These are phyloP conservation scores for Hortiboletus campestris DNA, from an alignment of 768 basidiomycete species.

Conservation along the genomic window DNA sequence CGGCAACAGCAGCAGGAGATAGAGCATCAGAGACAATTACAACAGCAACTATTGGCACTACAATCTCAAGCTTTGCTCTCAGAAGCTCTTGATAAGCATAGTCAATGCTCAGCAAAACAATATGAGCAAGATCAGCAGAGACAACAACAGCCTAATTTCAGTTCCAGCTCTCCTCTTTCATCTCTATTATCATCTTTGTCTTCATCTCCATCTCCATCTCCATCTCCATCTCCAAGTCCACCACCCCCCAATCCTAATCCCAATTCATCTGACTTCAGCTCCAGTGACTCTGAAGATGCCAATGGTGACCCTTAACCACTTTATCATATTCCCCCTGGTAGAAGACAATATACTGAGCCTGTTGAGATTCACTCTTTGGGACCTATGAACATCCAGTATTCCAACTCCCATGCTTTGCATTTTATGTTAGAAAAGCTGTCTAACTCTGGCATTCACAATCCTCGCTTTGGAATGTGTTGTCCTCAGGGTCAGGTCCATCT, in stretches of 20 bases:
- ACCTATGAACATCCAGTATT: slow-evolving; percentile 6
- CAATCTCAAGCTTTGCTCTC: background rate
- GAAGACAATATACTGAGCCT: slow-evolving; percentile 2
- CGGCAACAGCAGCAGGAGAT: too few species aligned
- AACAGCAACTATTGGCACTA: background rate
- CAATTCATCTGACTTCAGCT: too few species aligned
- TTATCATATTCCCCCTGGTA: slow-evolving; percentile 7
- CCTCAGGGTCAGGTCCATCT: slow-evolving; percentile 27
- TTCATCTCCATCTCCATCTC: too few species aligned
- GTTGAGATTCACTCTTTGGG: background rate
- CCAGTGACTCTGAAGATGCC: too few species aligned
- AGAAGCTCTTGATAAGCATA: background rate
- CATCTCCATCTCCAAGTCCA: too few species aligned
- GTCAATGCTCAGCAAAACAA: background rate
- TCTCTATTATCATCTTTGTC: too few species aligned
- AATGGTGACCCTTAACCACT: too few species aligned
- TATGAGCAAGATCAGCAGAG: too few species aligned
- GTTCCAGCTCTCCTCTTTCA: too few species aligned
- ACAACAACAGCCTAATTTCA: too few species aligned
- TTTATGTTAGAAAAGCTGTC: slow-evolving; percentile 14
- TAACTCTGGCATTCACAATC: background rate
- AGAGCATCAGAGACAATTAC: too few species aligned
- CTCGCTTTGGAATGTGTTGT: slow-evolving; percentile 30
- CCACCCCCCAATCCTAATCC: too few species aligned
- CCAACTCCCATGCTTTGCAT: slow-evolving; percentile 17